Conservation (phyloP, 176 grass and related monocot genomes). For the Secale cereale region DNA sequence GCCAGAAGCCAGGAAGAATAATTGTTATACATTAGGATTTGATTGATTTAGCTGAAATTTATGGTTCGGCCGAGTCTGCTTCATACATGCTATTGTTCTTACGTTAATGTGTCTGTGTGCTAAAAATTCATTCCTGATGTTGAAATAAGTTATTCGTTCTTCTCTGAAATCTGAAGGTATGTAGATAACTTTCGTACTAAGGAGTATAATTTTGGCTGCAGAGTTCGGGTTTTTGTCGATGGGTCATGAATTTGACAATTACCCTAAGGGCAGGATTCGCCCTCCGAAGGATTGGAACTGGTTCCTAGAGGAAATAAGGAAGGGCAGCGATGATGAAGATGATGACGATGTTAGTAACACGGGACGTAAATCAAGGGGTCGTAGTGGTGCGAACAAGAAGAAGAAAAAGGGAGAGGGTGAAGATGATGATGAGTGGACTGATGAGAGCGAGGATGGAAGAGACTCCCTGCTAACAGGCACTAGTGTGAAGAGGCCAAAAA, state of each 20-base stretch:
- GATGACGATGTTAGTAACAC: conserved; percentile 16
- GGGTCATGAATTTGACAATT: conserved; percentile 79
- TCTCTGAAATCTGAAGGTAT: neutral
- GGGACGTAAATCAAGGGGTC: conserved; percentile 16
- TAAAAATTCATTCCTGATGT: neutral
- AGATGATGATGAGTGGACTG: conserved; percentile 65
- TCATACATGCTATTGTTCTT: neutral
- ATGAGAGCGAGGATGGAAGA: conserved; percentile 47
- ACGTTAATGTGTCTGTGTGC: neutral
- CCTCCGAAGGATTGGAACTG: conserved; percentile 73
- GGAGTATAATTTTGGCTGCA: conserved; percentile 33
- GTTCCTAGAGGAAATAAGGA: conserved; percentile 55
- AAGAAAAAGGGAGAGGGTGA: conserved; percentile 29
- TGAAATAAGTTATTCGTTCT: neutral
- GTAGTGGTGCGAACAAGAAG: conserved; percentile 16
- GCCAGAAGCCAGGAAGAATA: neutral
- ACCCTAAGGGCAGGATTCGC: conserved; percentile 46
- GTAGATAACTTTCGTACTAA: neutral
- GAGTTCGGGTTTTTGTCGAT: conserved; percentile 74
- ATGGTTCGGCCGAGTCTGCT: neutral
- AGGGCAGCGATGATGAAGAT: conserved; percentile 37
- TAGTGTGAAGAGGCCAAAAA: conserved; percentile 42
- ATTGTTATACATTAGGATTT: neutral
- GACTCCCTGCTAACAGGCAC: conserved; percentile 23
- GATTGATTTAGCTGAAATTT: neutral